Evolutionary conservation across 2,329 filamentous ascomycete genomes (phyloP), one percentile per base, ranked within the genome.

Genomic region (Drechslerella stenobrocha): DNA sequence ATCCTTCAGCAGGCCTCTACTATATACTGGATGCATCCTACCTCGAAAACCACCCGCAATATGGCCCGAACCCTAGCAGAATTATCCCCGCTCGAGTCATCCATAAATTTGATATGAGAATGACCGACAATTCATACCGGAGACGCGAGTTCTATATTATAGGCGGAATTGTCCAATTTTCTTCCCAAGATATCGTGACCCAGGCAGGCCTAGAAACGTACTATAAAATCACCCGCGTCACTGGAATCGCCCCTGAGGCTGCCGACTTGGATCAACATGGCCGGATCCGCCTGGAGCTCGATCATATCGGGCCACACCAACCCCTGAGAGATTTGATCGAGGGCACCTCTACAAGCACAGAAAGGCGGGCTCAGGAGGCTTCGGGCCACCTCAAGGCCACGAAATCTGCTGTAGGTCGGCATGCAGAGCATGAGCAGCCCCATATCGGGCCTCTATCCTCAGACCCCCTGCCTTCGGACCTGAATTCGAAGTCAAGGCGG

Each of bases 1-100:
- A 73, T 37, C 72, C 72, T 7, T 72, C 71, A 0, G 72, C 58
- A 2, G 72, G 72, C 2, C 59, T 73, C 11, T 66, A 73, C 47
- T 73, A 73, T 46, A 70, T 56, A 11, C 67, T 72, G 23, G 72
- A 71, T 13, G 37, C 63, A 4, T 71, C 72, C 1, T 59, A 70
- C 18, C 24, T 70, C 1, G 35, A 70, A 44, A 71, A 73, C 32
- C 63, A 73, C 18, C 70, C 72, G 1, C 42, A 65, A 4, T 30
- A 52, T 6, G 72, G 72, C 8, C 71, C 69, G 0, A 51, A 47
- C 2, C 44, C 44, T 7, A 40, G 58, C 35, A 53, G 35, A 52
- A 44, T 51, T 2, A 28, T 67, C 13, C 63, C 44, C 2, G 50
- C 63, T n/a, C 34, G 63, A 9, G 6, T 67, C n/a, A 56, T 67